Conservation (phyloP, 176 grass and related monocot species). For the Otatea glauca region DNA sequence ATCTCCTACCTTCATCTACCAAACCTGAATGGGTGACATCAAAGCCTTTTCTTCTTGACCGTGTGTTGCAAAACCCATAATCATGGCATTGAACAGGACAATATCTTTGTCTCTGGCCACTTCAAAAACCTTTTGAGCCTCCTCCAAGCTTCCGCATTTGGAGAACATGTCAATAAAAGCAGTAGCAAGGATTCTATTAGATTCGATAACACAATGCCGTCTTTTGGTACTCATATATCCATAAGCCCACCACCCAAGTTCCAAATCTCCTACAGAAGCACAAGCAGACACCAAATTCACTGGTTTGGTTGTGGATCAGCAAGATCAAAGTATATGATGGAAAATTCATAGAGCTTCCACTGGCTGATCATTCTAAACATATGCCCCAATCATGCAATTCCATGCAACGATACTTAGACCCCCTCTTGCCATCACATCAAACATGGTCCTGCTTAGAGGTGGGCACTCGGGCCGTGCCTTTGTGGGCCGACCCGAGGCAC, state of each 20-base stretch:
- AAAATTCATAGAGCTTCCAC: slow-evolving; percentile 34
- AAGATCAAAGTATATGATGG: slow-evolving; percentile 5
- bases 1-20: slow-evolving; percentile 25
- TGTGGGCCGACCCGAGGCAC: too few relatives aligned
- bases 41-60: slow-evolving; percentile 26
- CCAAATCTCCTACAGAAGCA: slow-evolving; percentile 29
- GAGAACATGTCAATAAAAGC: slow-evolving; percentile 39
- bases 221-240: slow-evolving; percentile 25
- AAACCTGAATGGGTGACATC: slow-evolving; percentile 24
- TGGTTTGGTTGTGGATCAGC: slow-evolving; percentile 24
- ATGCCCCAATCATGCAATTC: slow-evolving; percentile 34
- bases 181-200: slow-evolving; percentile 33
- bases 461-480: too few relatives aligned
- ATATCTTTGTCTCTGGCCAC: slow-evolving; percentile 3
- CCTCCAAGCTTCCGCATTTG: slow-evolving; percentile 33
- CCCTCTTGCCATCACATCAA: slow-evolving; percentile 18
- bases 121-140: slow-evolving; percentile 24
- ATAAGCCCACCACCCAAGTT: slow-evolving; percentile 34
- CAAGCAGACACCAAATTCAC: slow-evolving; percentile 34
- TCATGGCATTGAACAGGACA: slow-evolving; percentile 36
- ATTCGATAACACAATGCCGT: neutral
- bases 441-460: slow-evolving; percentile 24
- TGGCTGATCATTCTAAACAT: slow-evolving; percentile 21
- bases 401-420: slow-evolving; percentile 5
- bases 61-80: slow-evolving; percentile 33